Evolutionary conservation across 768 basidiomycete genomes (phyloP).

Genomic region (Neoboletus magnificus): DNA sequence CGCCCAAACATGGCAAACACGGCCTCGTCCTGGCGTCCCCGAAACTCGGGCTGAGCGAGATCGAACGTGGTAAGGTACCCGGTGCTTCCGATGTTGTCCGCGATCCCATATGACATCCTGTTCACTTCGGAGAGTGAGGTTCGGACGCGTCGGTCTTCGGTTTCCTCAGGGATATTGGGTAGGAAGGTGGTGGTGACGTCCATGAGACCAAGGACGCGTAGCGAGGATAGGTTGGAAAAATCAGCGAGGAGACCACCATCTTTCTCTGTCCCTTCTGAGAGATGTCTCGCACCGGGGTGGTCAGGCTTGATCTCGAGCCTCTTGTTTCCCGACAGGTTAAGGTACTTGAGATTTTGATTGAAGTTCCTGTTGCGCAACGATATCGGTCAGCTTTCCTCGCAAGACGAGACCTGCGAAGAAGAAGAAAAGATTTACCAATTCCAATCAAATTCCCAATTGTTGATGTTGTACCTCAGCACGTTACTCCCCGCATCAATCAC

Average conservation of each 20-base stretch:
- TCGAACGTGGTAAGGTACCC: conserved; percentile 89
- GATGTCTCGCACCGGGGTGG: conserved; percentile 30
- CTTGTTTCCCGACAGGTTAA: conserved; percentile 97
- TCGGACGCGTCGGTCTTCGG: conserved; percentile 85
- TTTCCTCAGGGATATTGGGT: conserved; percentile 75
- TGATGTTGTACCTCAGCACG: conserved; percentile 91
- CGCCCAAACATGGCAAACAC: conserved; percentile 97
- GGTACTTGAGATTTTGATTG: conserved; percentile 88
- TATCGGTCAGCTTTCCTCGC: neutral
- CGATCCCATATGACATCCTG: conserved; percentile 94
- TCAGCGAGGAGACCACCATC: conserved; percentile 58
- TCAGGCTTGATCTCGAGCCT: conserved; percentile 92
- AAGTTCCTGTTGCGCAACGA: conserved; percentile 69
- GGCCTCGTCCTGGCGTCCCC: conserved; percentile 71
- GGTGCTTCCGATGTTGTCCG: conserved; percentile 80
- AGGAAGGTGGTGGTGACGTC: conserved; percentile 75
- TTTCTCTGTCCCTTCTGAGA: conserved; percentile 18
- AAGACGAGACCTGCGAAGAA: neutral
- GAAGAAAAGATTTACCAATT: conserved; percentile 67
- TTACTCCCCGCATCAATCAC: conserved; percentile 94
- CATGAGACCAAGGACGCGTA: conserved; percentile 95
- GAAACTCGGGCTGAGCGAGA: conserved; percentile 85
- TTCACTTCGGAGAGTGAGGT: conserved; percentile 87
- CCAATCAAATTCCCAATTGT: conserved; percentile 99
- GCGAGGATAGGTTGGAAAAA: conserved; percentile 80